These are phyloP conservation scores for Rubus idaeus DNA, from an alignment of 306 rosid genomes.

Conservation along the genomic window DNA sequence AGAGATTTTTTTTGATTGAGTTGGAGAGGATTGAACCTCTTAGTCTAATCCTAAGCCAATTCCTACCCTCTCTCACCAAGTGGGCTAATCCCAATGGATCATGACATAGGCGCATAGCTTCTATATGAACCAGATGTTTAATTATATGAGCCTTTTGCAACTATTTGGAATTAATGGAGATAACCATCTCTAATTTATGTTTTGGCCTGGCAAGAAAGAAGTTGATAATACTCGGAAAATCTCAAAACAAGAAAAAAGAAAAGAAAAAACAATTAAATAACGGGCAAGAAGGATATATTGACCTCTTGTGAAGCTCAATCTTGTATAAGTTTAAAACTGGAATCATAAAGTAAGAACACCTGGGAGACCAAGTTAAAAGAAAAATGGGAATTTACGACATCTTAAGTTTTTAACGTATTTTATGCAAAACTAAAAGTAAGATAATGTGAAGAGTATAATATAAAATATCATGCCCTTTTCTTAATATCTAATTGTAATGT, in stretches of 20 bases:
- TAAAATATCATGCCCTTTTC: background rate
- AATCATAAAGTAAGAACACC: background rate
- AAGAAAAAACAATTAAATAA: background rate
- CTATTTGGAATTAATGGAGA: conserved; percentile 6
- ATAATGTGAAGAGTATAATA: background rate
- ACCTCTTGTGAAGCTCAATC: background rate
- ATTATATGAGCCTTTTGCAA: background rate
- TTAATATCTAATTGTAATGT: background rate
- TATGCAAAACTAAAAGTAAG: background rate
- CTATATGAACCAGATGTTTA: too few species aligned
- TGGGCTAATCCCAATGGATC: too few species aligned
- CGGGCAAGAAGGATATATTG: background rate
- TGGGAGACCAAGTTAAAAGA: background rate
- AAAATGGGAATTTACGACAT: background rate
- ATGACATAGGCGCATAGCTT: too few species aligned
- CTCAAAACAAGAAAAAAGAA: background rate
- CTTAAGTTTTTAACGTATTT: background rate
- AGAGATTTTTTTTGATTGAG: background rate
- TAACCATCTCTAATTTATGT: background rate
- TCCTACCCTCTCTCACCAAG: too few species aligned
- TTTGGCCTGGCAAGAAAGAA: background rate
- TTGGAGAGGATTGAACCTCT: too few species aligned
- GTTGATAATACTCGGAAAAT: background rate
- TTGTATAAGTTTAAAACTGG: background rate
- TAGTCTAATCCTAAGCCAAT: too few species aligned